Evolutionary conservation across 108 stramenopile genomes (phyloP).

Genomic region (Thalassiosira profunda): DNA sequence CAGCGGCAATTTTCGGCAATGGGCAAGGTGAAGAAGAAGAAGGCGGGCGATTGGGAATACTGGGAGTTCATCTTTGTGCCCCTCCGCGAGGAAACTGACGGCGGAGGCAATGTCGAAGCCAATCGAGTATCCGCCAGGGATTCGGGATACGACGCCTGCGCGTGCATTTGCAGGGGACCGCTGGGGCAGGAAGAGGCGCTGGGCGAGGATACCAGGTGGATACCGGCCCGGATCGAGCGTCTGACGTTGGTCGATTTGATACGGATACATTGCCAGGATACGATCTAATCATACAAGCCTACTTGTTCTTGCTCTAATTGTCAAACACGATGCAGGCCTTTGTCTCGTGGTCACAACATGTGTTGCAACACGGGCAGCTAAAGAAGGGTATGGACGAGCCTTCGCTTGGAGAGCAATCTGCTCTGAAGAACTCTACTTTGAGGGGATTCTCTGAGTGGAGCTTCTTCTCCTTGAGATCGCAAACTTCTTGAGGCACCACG

Average conservation of each 20-base stretch:
- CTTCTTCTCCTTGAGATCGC: constrained; percentile 30
- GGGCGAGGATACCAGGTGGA: neutral
- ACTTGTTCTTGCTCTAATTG: no score
- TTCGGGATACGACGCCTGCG: constrained; percentile 10
- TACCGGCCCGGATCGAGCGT: neutral
- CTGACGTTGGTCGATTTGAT: constrained; percentile 5
- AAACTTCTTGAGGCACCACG: constrained; percentile 22
- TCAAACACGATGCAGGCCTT: no score
- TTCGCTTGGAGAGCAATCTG: constrained; percentile 47
- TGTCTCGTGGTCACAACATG: constrained; percentile 51
- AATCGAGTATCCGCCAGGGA: neutral
- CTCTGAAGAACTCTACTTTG: constrained; percentile 25
- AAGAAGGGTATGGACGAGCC: constrained; percentile 33
- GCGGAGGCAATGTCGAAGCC: neutral
- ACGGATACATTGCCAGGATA: neutral
- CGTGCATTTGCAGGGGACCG: constrained; percentile 36
- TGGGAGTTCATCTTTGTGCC: constrained; percentile 48
- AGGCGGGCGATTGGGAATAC: neutral
- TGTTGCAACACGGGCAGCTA: constrained; percentile 28
- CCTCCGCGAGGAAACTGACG: neutral
- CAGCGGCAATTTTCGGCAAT: constrained; percentile 23
- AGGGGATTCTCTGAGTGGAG: constrained; percentile 18
- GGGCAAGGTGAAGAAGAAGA: constrained; percentile 8
- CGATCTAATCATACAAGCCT: neutral
- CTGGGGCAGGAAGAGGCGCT: neutral